Evolutionary conservation across 2,329 filamentous ascomycete genomes (phyloP), one percentile per base, ranked within the genome.

Genomic region (Cercospora sesami): DNA sequence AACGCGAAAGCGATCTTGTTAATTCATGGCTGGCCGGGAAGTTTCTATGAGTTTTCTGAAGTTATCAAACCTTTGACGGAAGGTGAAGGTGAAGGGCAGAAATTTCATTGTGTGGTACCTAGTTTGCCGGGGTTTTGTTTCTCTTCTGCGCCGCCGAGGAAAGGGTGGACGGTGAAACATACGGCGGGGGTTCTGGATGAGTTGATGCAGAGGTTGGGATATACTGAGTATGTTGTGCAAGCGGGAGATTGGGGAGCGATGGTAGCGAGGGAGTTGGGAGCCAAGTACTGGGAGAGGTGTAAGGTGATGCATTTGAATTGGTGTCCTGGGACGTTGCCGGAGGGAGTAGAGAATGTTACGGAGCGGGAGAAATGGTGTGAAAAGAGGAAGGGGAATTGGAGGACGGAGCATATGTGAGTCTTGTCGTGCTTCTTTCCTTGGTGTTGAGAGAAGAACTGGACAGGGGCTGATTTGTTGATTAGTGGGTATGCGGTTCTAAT

Each of bases 51-150:
- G 68, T 82, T 82, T 69, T 79, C 73, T 57, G 79, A 78, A 67
- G 76, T 81, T 18, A 80, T 80, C 70, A 68, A 75, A 60, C 73
- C 78, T 28, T 69, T 83, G 1, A 72, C 78, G 4, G 66, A 76
- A 9, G 68, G 63, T 73, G 12, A 18, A 64, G n/a, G 65, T 73
- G 12, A 18, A 64, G n/a, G 65, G 69, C 12, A 70, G 69, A 2
- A 79, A 83, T 0, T 89, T 89, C 71, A 83, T 89, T 68, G 79
- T 88, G 83, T 89, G 0, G 86, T 86, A 0, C 87, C 87, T 0
- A 87, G 84, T 6, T 77, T 89, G 1, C 86, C 87, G 0, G 84
- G 85, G 58, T 86, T 81, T 68, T 81, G 84, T 72, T 84, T 87
- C 78, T 83, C 78, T 1, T 71, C 72, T 5, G 70, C 74, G 5